Evolutionary conservation across 352 stramenopile species (phyloP), one percentile per base, ranked within the genome.

Genomic region (Globisporangium lucens): DNA sequence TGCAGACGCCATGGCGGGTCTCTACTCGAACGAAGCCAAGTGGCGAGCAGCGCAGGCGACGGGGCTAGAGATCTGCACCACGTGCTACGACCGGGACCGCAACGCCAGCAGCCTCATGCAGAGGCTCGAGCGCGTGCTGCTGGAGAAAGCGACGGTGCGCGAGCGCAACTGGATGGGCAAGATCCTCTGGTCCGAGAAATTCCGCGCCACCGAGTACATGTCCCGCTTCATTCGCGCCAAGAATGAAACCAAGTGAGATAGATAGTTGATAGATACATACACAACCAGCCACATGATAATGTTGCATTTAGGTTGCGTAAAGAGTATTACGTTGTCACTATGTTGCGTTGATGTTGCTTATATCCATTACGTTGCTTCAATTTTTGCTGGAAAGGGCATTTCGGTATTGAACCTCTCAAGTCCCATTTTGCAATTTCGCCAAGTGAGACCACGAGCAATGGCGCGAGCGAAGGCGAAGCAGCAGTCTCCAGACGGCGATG

Each of bases 101-200:
- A 93, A 95, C 52, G 75, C 74, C 57, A 56, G 73, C 12, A 74
- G 62, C n/a, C 67, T 93, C 36, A 81, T 93, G 70, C 61, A 72
- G 52, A 68, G 80, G 4, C 57, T 95, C 1, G 83, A 89, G 22
- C 71, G 72, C 22, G 75, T 70, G 15, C 66, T 83, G 35, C 35
- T 65, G 41, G 62, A 77, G 17, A 80, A 79, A 58, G 53, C 75
- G 9, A 22, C 3, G 13, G 17, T 63, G 17, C 73, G 75, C 10
- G 59, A 71, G 13, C 51, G 75, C 27, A 93, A 93, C 66, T 94
- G 85, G 87, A 88, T 89, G 65, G 84, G 81, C 10, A 72, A 75
- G n/a, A 92, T 94, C 65, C 72, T 95, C 35, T 94, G 83, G 87
- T 94, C 87, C 30, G 87, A 92, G 66, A 87, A 90, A 53, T 91